These are phyloP conservation scores for Dacryopinax primogenitus DNA, from an alignment of 768 basidiomycete genomes.

Conservation along the genomic window DNA sequence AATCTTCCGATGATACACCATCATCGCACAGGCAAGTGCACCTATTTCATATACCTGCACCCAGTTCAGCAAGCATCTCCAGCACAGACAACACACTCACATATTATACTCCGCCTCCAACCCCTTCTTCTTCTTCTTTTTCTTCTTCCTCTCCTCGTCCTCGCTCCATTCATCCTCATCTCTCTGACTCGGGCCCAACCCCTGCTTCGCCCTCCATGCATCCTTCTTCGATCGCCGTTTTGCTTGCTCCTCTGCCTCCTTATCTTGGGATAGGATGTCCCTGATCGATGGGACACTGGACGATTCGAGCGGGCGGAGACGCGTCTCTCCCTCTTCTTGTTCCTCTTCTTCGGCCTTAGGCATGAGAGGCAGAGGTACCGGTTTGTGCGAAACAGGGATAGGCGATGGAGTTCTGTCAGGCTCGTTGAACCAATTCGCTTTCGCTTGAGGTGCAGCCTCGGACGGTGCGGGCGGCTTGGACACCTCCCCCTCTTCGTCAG, in stretches of 20 bases:
- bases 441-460: neutral
- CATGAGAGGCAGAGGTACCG: neutral
- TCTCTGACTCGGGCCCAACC: slow-evolving; percentile 31
- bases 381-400: neutral
- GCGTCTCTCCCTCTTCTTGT: slow-evolving; percentile 36
- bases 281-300: slow-evolving; percentile 72
- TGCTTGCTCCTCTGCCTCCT: slow-evolving; percentile 47
- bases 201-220: slow-evolving; percentile 26
- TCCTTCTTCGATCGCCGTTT: slow-evolving; percentile 66
- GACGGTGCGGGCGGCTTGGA: neutral
- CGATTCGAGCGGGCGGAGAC: slow-evolving; percentile 63
- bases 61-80: neutral
- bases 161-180: slow-evolving; percentile 32
- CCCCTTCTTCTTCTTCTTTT: slow-evolving; percentile 35
- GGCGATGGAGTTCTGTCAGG: neutral
- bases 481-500: slow-evolving; percentile 35
- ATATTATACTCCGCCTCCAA: slow-evolving; percentile 46
- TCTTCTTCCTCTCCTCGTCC: slow-evolving; percentile 25
- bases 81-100: slow-evolving; percentile 25
- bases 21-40: neutral
- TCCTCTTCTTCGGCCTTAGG: slow-evolving; percentile 27
- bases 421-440: slow-evolving; percentile 14
- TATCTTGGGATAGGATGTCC: slow-evolving; percentile 67
- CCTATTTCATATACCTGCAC: neutral
- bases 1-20: too few species aligned